These are phyloP conservation scores for Silene conica DNA, from an alignment of 148 eudicot genomes.

Conservation along the genomic window DNA sequence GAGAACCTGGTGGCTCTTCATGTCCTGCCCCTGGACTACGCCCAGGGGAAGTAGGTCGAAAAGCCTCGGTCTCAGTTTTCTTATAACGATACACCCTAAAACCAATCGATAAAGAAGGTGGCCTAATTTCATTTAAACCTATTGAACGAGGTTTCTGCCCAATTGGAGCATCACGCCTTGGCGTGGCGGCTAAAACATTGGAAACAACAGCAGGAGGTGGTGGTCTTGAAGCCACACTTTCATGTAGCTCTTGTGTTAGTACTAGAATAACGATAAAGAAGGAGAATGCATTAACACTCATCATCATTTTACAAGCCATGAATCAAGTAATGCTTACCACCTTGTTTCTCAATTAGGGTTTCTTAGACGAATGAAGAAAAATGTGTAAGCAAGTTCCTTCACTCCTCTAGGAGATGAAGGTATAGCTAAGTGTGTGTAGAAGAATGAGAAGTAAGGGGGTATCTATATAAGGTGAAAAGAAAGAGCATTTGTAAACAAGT, in stretches of 20 bases:
- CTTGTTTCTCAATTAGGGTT: not conserved
- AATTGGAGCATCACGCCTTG: not conserved
- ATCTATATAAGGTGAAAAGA: conserved; percentile 29
- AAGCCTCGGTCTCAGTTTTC: conserved; percentile 35
- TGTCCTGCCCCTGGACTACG: conserved; percentile 54
- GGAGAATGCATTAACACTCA: not conserved
- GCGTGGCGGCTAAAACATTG: not conserved
- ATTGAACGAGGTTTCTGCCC: conserved; percentile 16
- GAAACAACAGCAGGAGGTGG: not conserved
- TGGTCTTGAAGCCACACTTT: conserved; percentile 17
- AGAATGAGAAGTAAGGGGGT: conserved; percentile 22
- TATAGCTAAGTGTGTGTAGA: not conserved
- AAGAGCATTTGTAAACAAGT: not conserved
- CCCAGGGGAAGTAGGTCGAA: conserved; percentile 48
- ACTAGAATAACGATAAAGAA: not conserved
- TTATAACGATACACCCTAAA: conserved; percentile 32
- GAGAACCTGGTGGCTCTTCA: conserved; percentile 35
- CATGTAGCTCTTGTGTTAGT: not conserved
- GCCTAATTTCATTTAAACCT: conserved; percentile 5
- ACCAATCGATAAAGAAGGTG: conserved; percentile 12
- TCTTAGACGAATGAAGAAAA: too few species aligned
- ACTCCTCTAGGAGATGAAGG: too few species aligned
- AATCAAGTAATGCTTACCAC: not conserved
- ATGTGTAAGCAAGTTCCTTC: too few species aligned
- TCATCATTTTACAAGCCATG: conserved; percentile 3